Evolutionary conservation across 148 eudicot species (phyloP).

Genomic region (Persicaria maculosa): DNA sequence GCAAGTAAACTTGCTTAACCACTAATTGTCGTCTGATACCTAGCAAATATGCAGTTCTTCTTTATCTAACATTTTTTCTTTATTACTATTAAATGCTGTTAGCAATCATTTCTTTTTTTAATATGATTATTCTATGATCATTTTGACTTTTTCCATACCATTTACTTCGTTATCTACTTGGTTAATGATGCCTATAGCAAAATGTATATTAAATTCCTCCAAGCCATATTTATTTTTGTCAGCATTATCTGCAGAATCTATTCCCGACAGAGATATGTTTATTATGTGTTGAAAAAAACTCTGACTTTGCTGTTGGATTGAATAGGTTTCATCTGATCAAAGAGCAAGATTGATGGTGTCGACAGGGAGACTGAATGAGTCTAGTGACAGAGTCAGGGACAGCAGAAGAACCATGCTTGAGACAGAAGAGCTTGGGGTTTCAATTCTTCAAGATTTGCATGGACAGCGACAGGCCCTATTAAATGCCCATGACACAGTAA

Average conservation of each 20-base stretch:
- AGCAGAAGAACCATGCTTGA: constrained; percentile 55
- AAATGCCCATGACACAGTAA: constrained; percentile 47
- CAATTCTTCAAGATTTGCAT: constrained; percentile 49
- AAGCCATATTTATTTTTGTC: neutral
- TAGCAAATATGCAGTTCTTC: neutral
- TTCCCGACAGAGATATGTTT: neutral
- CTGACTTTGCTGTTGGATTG: constrained; percentile 6
- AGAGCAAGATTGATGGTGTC: constrained; percentile 49
- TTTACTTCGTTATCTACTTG: neutral
- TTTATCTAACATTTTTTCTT: neutral
- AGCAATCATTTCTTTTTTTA: neutral
- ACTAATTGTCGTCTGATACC: neutral
- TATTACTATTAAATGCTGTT: neutral
- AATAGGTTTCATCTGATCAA: constrained; percentile 58
- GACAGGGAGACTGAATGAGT: constrained; percentile 49
- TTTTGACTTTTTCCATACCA: neutral
- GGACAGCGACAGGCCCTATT: constrained; percentile 51
- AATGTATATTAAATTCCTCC: neutral
- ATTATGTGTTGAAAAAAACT: neutral
- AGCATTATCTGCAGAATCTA: neutral
- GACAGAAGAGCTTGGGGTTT: constrained; percentile 56
- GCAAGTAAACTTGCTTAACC: neutral
- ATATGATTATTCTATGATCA: neutral
- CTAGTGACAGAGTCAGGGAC: constrained; percentile 50
- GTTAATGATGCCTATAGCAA: neutral